Percentiles rank a stretch among this genome's conserved stretches.
phyloP scores from a whole-genome alignment of 805 yeast species.

The Brettanomyces sp. region DNA sequence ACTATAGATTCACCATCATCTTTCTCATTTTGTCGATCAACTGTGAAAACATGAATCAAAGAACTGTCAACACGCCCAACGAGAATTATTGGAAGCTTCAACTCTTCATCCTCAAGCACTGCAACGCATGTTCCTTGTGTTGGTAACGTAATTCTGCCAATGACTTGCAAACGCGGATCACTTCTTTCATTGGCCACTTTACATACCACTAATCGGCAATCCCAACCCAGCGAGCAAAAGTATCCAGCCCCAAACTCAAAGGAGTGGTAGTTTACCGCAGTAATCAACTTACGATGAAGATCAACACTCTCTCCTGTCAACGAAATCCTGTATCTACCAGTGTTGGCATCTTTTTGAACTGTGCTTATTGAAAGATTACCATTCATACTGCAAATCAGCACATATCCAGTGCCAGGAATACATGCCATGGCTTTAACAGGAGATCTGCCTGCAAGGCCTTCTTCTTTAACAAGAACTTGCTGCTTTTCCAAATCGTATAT shows the following conservation, averaged over 20 bases:
- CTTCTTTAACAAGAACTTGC: constrained; percentile 5
- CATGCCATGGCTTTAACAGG: constrained; percentile 15
- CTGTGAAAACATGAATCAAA: constrained; percentile 35
- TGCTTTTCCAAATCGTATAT: constrained; percentile 17
- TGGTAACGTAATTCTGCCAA: constrained; percentile 27
- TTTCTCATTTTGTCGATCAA: constrained; percentile 4
- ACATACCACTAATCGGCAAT: constrained; percentile 33
- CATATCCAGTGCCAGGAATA: constrained; percentile 12
- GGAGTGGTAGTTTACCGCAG: constrained; percentile 12
- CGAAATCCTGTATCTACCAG: too few relatives aligned
- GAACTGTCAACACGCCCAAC: constrained; percentile 56
- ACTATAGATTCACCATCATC: constrained; percentile 12
- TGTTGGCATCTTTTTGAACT: constrained; percentile 1
- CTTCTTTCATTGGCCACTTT: constrained; percentile 13
- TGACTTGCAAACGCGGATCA: constrained; percentile 9
- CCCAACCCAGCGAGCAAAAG: constrained; percentile 54
- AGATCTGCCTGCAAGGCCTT: constrained; percentile 11
- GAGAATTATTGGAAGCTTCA: constrained; percentile 30
- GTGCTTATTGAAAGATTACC: constrained; percentile 16
- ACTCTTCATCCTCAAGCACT: constrained; percentile 11
- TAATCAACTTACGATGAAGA: constrained; percentile 23
- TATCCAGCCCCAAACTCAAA: constrained; percentile 17
- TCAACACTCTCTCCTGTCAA: constrained; percentile 6
- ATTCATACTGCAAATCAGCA: constrained; percentile 26
- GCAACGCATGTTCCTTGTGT: constrained; percentile 47